These are phyloP conservation scores for Anacardium occidentale DNA, from an alignment of 345 rosid species.

Conservation along the genomic window DNA sequence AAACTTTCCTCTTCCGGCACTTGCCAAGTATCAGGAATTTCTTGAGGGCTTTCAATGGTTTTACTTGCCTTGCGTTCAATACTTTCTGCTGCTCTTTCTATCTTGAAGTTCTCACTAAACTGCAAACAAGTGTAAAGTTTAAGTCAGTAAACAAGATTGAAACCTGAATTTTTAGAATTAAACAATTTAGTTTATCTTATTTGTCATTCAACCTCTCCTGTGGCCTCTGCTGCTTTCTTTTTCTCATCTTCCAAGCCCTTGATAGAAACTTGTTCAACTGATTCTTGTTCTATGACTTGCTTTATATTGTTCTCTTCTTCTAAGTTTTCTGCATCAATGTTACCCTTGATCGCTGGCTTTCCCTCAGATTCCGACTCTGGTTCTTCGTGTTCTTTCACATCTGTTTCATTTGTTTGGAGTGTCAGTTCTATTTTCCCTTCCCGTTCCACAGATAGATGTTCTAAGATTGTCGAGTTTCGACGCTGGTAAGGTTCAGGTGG, in stretches of 20 bases:
- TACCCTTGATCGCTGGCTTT: not conserved
- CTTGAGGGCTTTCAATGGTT: constrained; percentile 12
- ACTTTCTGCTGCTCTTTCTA: constrained; percentile 9
- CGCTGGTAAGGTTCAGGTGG: constrained; percentile 14
- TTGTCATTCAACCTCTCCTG: constrained; percentile 19
- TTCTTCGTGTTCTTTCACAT: constrained; percentile 4
- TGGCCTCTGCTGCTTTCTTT: not conserved
- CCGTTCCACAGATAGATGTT: constrained; percentile 2
- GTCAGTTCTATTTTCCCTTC: constrained; percentile 8
- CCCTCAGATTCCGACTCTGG: constrained; percentile 10
- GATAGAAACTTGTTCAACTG: not conserved
- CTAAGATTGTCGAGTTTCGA: constrained; percentile 3
- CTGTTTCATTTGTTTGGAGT: constrained; percentile 15
- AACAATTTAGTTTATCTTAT: not conserved
- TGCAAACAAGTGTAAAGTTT: constrained; percentile 7
- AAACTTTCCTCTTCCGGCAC: constrained; percentile 14
- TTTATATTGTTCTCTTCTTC: constrained; percentile 17
- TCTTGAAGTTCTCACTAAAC: constrained; percentile 14
- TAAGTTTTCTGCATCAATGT: not conserved
- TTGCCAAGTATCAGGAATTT: not conserved
- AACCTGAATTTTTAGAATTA: not conserved
- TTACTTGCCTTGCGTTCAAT: not conserved
- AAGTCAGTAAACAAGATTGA: constrained; percentile 4
- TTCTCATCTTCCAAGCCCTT: constrained; percentile 15
- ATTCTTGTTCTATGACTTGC: constrained; percentile 2